Percentiles rank a stretch among this genome's conserved stretches.
Evolutionary conservation across 1,284 basidiomycete species (phyloP).

Genomic region (Irpex sp.): DNA sequence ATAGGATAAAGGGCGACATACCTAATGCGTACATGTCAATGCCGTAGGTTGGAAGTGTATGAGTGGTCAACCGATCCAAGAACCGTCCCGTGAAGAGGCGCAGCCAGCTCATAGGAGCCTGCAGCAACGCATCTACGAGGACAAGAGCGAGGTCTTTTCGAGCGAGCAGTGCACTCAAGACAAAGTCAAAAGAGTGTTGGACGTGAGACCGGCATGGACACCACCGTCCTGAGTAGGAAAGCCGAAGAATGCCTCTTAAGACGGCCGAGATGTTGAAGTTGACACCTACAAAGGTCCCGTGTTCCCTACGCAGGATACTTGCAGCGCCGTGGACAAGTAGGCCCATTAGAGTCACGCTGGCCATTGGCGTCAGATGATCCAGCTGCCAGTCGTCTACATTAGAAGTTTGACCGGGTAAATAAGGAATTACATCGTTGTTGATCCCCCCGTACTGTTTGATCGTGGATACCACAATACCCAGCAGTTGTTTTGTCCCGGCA

Average conservation of each 20-base stretch:
- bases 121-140: not conserved
- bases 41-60: not conserved
- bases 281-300: not conserved
- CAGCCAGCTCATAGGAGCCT: not conserved
- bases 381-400: not conserved
- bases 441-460: no score
- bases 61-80: not conserved
- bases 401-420: not conserved
- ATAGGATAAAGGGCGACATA: not conserved
- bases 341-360: not conserved
- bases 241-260: not conserved
- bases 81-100: not conserved
- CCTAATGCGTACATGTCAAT: not conserved
- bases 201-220: not conserved
- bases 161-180: not conserved
- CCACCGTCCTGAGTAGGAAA: not conserved
- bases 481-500: not conserved
- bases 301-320: not conserved
- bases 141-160: not conserved
- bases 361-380: not conserved
- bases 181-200: not conserved
- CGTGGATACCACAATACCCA: not conserved
- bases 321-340: not conserved
- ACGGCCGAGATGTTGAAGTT: not conserved
- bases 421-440: no score